Base-by-base conservation (phyloP, 345 rosid species). In the Eucalyptus globulus region DNA sequence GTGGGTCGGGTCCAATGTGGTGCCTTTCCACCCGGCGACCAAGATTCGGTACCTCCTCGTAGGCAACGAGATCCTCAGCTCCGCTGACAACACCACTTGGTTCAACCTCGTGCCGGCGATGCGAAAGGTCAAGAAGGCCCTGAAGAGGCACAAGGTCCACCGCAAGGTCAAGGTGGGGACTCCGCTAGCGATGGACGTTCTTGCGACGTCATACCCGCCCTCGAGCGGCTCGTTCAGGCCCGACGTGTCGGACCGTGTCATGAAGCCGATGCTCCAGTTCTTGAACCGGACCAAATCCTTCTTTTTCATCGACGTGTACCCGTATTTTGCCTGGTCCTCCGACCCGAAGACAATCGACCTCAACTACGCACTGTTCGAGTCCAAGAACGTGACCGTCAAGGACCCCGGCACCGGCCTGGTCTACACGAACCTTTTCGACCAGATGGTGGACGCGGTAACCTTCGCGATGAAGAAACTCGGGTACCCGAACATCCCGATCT, bases 271-370 rank as follows among this genome's bases (percentile, higher is more conserved):
- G 99, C 89, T 97, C 43, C 96, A 93, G 87, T 98, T 98, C 91
- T 85, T 98, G 88, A 94, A 93, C 96, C 96, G 98, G 88, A 98
- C 99, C 89, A 95, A 95, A 88, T 98, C 99, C 2, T 97, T 97
- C 86, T 90, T 95, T 53, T 98, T 97, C 94, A 89, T 96, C 26
- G 99, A 98, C 65, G 96, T 93, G 9, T 98, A 98, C 93, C 92
- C 99, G 53, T 98, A 94, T 88, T 97, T 98, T 86, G 89, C 99
- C 2, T 98, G 99, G 99, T 90, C 93, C 5, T 87, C 83, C 26
- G 94, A 97, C 37, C 96, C 97, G 72, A 88, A 88, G 56, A 91
- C 88, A 65, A 91, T 98, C 21, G 89, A 95, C 86, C 96, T 98
- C 26, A 93, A 92, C 87, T 98, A 97, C 91, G 98, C 99, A 0